Evolutionary conservation across 257 asterid genomes (phyloP).

Genomic region (Solanum virginianum): DNA sequence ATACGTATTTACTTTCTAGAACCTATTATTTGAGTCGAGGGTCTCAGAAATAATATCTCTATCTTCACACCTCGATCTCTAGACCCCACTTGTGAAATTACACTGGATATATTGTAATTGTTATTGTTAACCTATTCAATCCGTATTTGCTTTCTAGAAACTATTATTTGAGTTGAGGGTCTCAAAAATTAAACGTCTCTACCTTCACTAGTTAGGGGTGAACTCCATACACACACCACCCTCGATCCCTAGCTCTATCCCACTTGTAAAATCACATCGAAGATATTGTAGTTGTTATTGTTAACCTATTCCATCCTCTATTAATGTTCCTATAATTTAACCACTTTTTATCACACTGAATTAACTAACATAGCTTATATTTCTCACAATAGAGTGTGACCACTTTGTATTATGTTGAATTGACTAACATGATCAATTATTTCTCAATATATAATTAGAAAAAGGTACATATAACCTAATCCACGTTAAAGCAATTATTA

Average conservation of each 20-base stretch:
- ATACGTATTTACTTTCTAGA: not conserved
- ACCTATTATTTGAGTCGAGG: no score
- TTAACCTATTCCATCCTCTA: not conserved
- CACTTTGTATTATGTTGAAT: not conserved
- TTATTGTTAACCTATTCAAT: not conserved
- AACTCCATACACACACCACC: not conserved
- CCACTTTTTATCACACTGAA: not conserved
- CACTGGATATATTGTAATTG: not conserved
- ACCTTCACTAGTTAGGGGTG: not conserved
- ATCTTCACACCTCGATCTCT: no score
- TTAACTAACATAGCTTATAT: not conserved
- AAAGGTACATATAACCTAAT: not conserved
- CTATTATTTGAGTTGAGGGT: not conserved
- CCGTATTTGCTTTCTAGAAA: not conserved
- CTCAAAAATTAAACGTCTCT: not conserved
- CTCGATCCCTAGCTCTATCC: not conserved
- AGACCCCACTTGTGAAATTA: no score
- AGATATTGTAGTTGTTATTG: not conserved
- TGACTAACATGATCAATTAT: not conserved
- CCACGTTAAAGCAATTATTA: not conserved
- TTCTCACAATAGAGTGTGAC: not conserved
- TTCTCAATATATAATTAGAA: not conserved
- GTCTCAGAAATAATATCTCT: no score
- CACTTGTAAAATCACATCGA: not conserved
- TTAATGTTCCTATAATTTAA: not conserved